Conservation (phyloP, 73 alveolate species). For the Paramecium bursaria region DNA sequence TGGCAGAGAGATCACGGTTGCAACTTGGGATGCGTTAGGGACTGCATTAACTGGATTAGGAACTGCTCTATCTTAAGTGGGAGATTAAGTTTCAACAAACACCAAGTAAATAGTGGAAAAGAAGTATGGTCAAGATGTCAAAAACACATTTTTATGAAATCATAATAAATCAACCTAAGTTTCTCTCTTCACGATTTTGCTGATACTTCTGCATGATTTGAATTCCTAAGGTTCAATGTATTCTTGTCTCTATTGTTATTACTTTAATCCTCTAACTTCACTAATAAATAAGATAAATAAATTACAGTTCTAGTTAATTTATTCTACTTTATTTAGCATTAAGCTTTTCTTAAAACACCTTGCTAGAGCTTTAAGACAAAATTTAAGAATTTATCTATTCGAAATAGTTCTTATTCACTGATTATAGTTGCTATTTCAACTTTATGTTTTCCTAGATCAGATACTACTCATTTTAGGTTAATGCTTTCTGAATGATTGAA, state of each 20-base stretch:
- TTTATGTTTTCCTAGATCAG: conserved; percentile 20
- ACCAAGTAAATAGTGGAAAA: conserved; percentile 36
- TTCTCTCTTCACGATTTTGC: no score
- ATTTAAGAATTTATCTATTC: no score
- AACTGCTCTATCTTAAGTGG: conserved; percentile 43
- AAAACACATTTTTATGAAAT: conserved; percentile 43
- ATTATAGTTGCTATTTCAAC: neutral
- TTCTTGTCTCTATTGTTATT: no score
- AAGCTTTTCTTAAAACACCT: neutral
- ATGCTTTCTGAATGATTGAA: conserved; percentile 11
- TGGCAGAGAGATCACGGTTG: conserved; percentile 29
- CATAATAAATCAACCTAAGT: no score
- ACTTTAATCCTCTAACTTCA: neutral
- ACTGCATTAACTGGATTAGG: conserved; percentile 55
- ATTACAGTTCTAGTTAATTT: conserved; percentile 34
- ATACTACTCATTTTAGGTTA: neutral
- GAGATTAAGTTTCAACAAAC: conserved; percentile 32
- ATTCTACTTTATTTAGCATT: conserved; percentile 39
- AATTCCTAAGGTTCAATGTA: no score
- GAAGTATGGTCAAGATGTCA: conserved; percentile 41
- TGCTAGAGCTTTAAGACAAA: neutral
- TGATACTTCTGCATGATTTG: no score
- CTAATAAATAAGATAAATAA: conserved; percentile 1
- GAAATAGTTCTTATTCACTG: neutral
- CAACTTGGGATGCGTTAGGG: conserved; percentile 59